Conservation (phyloP, 202 grass and related monocot genomes). For the Schoenoplectus triqueter region DNA sequence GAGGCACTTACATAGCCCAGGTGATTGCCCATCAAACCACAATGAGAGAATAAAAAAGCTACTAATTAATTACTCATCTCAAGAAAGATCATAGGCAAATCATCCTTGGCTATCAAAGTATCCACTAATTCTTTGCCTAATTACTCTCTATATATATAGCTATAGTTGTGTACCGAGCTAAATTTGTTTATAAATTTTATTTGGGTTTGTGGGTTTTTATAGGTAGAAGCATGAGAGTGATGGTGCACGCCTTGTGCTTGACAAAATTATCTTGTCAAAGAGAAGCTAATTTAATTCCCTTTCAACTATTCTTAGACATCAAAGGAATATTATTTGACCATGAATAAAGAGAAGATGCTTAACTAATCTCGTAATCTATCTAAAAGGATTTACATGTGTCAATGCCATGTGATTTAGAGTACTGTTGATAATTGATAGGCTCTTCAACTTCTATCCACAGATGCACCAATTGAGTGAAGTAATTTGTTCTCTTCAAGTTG, state of each 20-base stretch:
- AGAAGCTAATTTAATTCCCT: slow-evolving; percentile 25
- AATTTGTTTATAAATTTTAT: not conserved
- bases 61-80: slow-evolving; percentile 1
- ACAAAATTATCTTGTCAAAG: not conserved
- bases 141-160: not conserved
- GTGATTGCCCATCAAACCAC: slow-evolving; percentile 29
- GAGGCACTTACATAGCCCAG: slow-evolving; percentile 36
- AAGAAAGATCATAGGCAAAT: slow-evolving; percentile 31
- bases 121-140: slow-evolving; percentile 17
- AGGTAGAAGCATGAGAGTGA: slow-evolving; percentile 4
- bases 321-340: slow-evolving; percentile 31
- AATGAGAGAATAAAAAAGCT: not conserved
- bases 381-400: not conserved
- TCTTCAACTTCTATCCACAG: slow-evolving; percentile 10
- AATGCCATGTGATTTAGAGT: slow-evolving; percentile 3
- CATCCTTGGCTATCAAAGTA: slow-evolving; percentile 44
- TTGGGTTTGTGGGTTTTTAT: slow-evolving; percentile 8
- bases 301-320: not conserved
- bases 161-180: not conserved
- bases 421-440: not conserved
- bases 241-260: slow-evolving; percentile 1
- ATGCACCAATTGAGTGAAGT: slow-evolving; percentile 11
- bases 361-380: slow-evolving; percentile 21
- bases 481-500: slow-evolving; percentile 29
- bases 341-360: slow-evolving; percentile 24